phyloP scores from a whole-genome alignment of 441 rosid species.

The Bocquillonia castaneifolia region DNA sequence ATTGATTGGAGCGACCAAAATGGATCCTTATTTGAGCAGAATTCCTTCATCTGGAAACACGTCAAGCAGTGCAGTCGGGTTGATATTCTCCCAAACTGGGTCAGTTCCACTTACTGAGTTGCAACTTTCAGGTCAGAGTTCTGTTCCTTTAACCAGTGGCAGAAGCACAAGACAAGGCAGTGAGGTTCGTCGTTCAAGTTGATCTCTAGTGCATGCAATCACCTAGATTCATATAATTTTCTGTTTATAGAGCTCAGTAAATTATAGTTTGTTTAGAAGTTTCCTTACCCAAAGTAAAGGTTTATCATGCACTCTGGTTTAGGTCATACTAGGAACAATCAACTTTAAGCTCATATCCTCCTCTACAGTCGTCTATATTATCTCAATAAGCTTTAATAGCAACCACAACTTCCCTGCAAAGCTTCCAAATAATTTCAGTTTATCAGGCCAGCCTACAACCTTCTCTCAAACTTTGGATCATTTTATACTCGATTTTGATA shows the following conservation, averaged over 20 bases:
- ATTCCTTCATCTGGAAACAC: conserved; percentile 58
- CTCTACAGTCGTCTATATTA: not conserved
- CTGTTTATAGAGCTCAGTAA: conserved; percentile 31
- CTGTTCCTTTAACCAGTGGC: conserved; percentile 60
- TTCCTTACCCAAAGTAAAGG: conserved; percentile 23
- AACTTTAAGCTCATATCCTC: conserved; percentile 1
- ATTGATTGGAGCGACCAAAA: conserved; percentile 45
- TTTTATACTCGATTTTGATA: conserved; percentile 5
- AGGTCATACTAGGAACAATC: conserved; percentile 23
- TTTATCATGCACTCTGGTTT: conserved; percentile 29
- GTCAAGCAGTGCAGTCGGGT: conserved; percentile 67
- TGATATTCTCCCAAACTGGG: conserved; percentile 69
- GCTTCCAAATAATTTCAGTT: conserved; percentile 28
- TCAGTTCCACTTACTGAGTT: conserved; percentile 56
- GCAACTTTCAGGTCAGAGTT: conserved; percentile 65
- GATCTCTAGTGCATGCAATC: conserved; percentile 29
- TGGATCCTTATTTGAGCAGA: conserved; percentile 56
- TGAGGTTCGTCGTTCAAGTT: conserved; percentile 61
- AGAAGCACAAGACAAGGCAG: conserved; percentile 64
- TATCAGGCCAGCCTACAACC: conserved; percentile 17
- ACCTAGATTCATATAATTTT: conserved; percentile 22
- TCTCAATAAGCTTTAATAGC: conserved; percentile 31
- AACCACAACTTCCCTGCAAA: conserved; percentile 14
- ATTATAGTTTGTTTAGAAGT: conserved; percentile 37
- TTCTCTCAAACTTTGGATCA: not conserved